Evolutionary conservation across 2,329 filamentous ascomycete species (phyloP).

Genomic region (Westerdykella aurantiaca): DNA sequence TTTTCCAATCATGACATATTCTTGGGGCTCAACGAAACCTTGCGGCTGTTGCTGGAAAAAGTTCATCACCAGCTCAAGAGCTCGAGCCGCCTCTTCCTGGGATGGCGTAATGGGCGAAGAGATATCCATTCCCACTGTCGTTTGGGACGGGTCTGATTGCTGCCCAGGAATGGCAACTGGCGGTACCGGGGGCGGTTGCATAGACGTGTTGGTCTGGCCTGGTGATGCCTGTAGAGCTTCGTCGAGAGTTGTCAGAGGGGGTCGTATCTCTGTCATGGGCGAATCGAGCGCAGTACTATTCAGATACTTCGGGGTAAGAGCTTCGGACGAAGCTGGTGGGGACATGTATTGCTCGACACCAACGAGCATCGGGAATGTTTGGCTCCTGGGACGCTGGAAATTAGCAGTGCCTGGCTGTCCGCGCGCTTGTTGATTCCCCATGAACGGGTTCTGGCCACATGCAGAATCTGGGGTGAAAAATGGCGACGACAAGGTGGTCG

Average conservation of each 20-base stretch:
- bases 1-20: slow-evolving; percentile 71
- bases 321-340: slow-evolving; percentile 47
- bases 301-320: slow-evolving; percentile 50
- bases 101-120: slow-evolving; percentile 58
- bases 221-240: slow-evolving; percentile 36
- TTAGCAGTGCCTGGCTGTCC: slow-evolving; percentile 47
- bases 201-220: slow-evolving; percentile 35
- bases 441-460: slow-evolving; percentile 56
- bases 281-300: slow-evolving; percentile 46
- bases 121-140: slow-evolving; percentile 17
- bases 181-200: slow-evolving; percentile 44
- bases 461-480: slow-evolving; percentile 75
- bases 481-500: slow-evolving; percentile 65
- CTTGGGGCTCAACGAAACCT: slow-evolving; percentile 69
- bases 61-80: slow-evolving; percentile 72
- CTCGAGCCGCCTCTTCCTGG: slow-evolving; percentile 78
- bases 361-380: slow-evolving; percentile 69
- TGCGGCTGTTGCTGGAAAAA: slow-evolving; percentile 70
- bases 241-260: slow-evolving; percentile 37
- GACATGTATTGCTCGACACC: slow-evolving; percentile 57
- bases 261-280: slow-evolving; percentile 44
- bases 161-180: slow-evolving; percentile 20
- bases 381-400: slow-evolving; percentile 73
- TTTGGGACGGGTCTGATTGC: slow-evolving; percentile 8
- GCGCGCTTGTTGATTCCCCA: slow-evolving; percentile 48